A percentile compares a stretch with the other conserved stretches of the same genome.
Conservation (phyloP, 2,329 filamentous ascomycete genomes). For the Colletotrichum graminicola region DNA sequence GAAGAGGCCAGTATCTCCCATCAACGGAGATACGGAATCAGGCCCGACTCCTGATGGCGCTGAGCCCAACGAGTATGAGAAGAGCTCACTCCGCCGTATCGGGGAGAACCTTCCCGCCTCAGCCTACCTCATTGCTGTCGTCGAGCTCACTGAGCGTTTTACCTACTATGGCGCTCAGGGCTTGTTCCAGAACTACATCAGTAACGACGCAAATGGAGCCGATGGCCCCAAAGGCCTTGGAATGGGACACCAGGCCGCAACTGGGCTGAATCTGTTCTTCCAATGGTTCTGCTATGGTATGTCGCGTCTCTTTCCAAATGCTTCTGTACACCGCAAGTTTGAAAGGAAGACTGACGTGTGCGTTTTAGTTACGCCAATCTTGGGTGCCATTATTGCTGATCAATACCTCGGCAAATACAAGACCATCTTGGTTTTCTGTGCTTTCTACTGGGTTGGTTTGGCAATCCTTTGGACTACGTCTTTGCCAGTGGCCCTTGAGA, state of each 20-base stretch:
- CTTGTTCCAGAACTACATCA: slow-evolving; percentile 69
- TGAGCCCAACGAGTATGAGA: slow-evolving; percentile 66
- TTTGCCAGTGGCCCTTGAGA: slow-evolving; percentile 52
- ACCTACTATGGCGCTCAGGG: slow-evolving; percentile 68
- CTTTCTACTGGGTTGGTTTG: slow-evolving; percentile 70
- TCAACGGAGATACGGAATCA: slow-evolving; percentile 45
- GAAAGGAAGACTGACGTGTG: slow-evolving; percentile 6
- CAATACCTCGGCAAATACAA: slow-evolving; percentile 72
- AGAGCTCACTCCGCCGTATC: slow-evolving; percentile 62
- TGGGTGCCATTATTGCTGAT: slow-evolving; percentile 68
- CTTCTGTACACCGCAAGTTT: no score
- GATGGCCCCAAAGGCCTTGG: slow-evolving; percentile 64
- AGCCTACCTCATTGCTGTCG: slow-evolving; percentile 67
- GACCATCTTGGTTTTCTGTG: slow-evolving; percentile 69
- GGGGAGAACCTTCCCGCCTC: slow-evolving; percentile 67
- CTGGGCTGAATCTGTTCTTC: slow-evolving; percentile 67
- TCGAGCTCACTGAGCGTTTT: slow-evolving; percentile 70
- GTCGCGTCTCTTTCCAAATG: not conserved
- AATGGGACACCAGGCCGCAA: slow-evolving; percentile 66
- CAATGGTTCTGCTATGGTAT: slow-evolving; percentile 62
- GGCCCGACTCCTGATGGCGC: slow-evolving; percentile 58
- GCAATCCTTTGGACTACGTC: slow-evolving; percentile 66
- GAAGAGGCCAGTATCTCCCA: slow-evolving; percentile 27
- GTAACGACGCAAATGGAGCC: slow-evolving; percentile 49
- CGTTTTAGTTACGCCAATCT: slow-evolving; percentile 53